Base-by-base conservation (phyloP, 2,329 filamentous ascomycete genomes). In the Aspergillus bombycis region DNA sequence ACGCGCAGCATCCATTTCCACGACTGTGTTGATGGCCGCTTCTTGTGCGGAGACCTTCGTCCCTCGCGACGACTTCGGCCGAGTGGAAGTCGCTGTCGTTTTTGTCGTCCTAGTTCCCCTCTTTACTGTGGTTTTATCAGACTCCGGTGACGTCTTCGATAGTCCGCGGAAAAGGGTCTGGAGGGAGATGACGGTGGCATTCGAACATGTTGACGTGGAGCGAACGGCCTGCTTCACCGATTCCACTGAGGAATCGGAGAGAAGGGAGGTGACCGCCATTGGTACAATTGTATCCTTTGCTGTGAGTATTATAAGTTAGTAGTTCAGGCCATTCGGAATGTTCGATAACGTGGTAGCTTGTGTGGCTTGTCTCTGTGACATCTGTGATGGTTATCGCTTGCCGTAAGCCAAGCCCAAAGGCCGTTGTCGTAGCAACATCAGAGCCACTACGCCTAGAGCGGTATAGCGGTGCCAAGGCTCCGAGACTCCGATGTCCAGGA, bases 191-290 rank as follows among this genome's bases (percentile, higher is more conserved):
- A 80, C 74, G 16, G 78, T 81, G 54, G 74, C 72, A 63, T 73
- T 70, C 50, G 85, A 86, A 75, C 86, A 88, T 68, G 82, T 86
- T 54, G 83, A 77, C 14, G 81, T 80, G 60, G 83, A 85, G 65
- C 83, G 78, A 66, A 88, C 77, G 48, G 85, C 85, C 64, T 79
- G 78, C 71, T 86, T 88, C 71, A 87, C 82, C 64, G 84, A 80
- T 59, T 79, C 76, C 48, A 73, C 67, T 21, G 75, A 63, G 62
- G 74, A 72, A 64, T 72, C 73, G 64, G 71, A 59, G 43, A 72
- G 69, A 53, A 77, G 62, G 57, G 73, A 66, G 65, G 73, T 72
- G 53, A 78, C 74, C 63, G 76, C 72, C 76, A 78, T 75, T 38
- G 54, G 56, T 50, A 53, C 14, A 41, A 2, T 23, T 38, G 28